Conservation (phyloP, 768 basidiomycete species). For the Serendipita sp. region DNA sequence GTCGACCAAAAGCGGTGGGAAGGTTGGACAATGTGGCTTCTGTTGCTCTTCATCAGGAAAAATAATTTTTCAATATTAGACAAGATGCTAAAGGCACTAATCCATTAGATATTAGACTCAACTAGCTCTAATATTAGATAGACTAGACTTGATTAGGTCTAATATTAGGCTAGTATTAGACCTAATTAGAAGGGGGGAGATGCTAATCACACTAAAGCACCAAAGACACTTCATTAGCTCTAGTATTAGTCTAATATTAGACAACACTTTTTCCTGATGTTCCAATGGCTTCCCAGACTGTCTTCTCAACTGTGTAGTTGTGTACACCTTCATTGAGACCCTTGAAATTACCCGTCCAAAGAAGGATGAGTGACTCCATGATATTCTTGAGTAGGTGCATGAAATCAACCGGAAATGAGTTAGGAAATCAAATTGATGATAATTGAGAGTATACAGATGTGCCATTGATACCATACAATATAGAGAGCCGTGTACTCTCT, state of each 20-base stretch:
- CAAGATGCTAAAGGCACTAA: no score
- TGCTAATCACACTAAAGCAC: no score
- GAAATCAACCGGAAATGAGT: slow-evolving; percentile 12
- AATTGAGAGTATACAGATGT: background rate
- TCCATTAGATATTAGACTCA: no score
- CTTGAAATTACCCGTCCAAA: slow-evolving; percentile 31
- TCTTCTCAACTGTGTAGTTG: slow-evolving; percentile 17
- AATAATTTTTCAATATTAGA: no score
- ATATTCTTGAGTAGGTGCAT: slow-evolving; percentile 27
- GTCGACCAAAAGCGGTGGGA: slow-evolving; percentile 23
- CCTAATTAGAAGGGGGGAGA: no score
- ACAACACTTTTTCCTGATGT: no score
- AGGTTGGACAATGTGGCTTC: slow-evolving; percentile 23
- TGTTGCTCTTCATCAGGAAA: no score
- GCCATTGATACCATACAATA: slow-evolving; percentile 10
- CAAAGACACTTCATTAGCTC: no score
- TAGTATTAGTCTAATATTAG: no score
- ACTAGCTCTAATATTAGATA: no score
- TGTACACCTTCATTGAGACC: slow-evolving; percentile 21
- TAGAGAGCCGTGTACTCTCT: slow-evolving; percentile 10
- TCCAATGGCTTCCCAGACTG: slow-evolving; percentile 30
- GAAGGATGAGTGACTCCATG: slow-evolving; percentile 24
- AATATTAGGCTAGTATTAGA: no score
- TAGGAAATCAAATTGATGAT: slow-evolving; percentile 2
- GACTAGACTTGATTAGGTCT: no score